Evolutionary conservation across 2,329 filamentous ascomycete species (phyloP).

Genomic region (Cryphonectria japonica): DNA sequence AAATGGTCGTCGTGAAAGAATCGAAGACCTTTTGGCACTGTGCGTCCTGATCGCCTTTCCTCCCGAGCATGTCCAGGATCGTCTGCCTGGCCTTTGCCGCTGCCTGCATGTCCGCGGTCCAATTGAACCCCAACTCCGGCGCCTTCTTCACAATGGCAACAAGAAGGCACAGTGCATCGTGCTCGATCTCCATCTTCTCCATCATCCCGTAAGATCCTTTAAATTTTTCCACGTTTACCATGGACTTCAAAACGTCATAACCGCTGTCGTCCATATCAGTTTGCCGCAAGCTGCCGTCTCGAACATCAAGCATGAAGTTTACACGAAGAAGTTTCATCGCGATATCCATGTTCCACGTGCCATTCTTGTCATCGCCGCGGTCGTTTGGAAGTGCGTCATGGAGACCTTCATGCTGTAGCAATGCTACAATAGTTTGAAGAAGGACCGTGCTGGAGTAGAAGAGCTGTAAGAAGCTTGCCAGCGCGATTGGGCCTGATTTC

Average conservation of each 20-base stretch:
- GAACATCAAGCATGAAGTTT: neutral
- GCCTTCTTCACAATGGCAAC: neutral
- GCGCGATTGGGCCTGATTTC: neutral
- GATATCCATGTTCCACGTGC: neutral
- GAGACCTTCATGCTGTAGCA: neutral
- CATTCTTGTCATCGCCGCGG: no score
- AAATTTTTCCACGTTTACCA: no score
- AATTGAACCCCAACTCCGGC: neutral
- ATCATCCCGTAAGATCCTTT: neutral
- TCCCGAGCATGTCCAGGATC: neutral
- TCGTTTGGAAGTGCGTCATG: neutral
- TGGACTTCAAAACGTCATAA: neutral
- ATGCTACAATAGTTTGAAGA: neutral
- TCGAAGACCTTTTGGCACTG: neutral
- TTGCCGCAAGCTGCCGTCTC: neutral
- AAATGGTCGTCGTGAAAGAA: neutral
- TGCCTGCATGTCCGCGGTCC: neutral
- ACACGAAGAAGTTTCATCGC: neutral
- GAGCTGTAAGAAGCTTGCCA: neutral
- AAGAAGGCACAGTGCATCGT: neutral
- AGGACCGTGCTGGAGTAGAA: neutral
- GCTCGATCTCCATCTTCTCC: neutral
- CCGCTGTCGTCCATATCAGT: neutral
- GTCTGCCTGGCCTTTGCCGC: neutral
- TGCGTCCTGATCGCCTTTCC: neutral